Evolutionary conservation across 768 basidiomycete species (phyloP).

Genomic region (Mrakia hoshinonis): DNA sequence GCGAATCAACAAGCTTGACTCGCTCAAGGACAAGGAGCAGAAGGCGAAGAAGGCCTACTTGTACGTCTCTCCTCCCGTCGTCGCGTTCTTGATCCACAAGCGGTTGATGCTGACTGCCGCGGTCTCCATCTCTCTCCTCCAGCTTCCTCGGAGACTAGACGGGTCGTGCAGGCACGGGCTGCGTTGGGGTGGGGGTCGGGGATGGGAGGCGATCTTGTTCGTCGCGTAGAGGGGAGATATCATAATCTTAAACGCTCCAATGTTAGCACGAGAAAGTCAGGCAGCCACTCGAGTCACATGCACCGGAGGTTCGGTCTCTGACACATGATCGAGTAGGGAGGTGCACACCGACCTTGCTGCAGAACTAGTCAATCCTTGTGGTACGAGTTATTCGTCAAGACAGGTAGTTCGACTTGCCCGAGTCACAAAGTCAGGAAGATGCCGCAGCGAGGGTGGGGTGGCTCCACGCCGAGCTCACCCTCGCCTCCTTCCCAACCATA

Average conservation of each 20-base stretch:
- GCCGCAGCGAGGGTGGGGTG: no score
- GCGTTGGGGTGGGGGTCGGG: neutral
- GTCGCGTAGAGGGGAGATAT: neutral
- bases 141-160: conserved; percentile 22
- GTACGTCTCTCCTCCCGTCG: neutral
- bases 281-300: no score
- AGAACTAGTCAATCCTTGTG: no score
- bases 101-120: neutral
- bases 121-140: neutral
- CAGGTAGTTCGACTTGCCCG: no score
- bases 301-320: no score
- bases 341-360: no score
- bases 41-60: conserved; percentile 34
- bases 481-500: no score
- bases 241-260: neutral
- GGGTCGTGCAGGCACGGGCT: neutral
- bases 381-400: no score
- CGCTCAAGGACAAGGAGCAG: conserved; percentile 45
- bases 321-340: no score
- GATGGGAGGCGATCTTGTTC: neutral
- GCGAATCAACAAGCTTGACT: conserved; percentile 46
- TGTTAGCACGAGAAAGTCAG: no score
- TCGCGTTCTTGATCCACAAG: neutral
- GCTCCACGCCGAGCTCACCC: no score
- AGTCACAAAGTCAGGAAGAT: no score